Base-by-base conservation (phyloP, 257 asterid species). In the Solanum habrochaites region DNA sequence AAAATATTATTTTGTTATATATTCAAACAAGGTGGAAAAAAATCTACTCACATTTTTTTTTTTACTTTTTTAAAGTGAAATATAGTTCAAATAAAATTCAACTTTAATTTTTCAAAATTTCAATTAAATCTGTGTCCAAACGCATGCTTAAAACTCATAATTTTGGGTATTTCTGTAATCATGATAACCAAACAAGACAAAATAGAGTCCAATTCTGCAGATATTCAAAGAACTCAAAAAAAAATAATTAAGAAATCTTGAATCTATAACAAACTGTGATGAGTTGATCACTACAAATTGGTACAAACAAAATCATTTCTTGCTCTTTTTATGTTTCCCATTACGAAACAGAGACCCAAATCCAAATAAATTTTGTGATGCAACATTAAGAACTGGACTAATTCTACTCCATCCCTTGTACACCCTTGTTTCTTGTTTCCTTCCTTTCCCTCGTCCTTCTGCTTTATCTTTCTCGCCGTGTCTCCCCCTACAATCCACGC, bases 361-460 rank as follows among this genome's bases (percentile, higher is more conserved):
- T 29, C 94, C 94, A 73, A 92, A 89, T 40, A 91, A 88, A 89
- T 91, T 90, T 32, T 92, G 91, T 11, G 94, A 80, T 81, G 93
- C 86, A 21, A 91, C 90, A 71, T 92, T 88, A 39, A 92, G 88
- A 25, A 89, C 92, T 43, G 91, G 93, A 60, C 82, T 92, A 83
- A 92, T 87, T 85, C 91, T 62, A 82, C 89, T 83, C 93, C 91
- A 73, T 87, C n/a, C n/a, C n/a, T n/a, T n/a, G n/a, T n/a, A n/a
- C n/a, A n/a, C n/a, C n/a, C n/a, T n/a, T n/a, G n/a, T n/a, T n/a
- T n/a, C n/a, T n/a, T n/a, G n/a, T n/a, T n/a, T n/a, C n/a, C n/a
- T n/a, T n/a, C n/a, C n/a, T n/a, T n/a, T n/a, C n/a, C n/a, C n/a
- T n/a, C n/a, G n/a, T n/a, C n/a, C n/a, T n/a, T n/a, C n/a, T n/a